Evolutionary conservation across 2,329 filamentous ascomycete genomes (phyloP), one percentile per base, ranked within the genome.

Genomic region (Aspergillus hiratsukae): DNA sequence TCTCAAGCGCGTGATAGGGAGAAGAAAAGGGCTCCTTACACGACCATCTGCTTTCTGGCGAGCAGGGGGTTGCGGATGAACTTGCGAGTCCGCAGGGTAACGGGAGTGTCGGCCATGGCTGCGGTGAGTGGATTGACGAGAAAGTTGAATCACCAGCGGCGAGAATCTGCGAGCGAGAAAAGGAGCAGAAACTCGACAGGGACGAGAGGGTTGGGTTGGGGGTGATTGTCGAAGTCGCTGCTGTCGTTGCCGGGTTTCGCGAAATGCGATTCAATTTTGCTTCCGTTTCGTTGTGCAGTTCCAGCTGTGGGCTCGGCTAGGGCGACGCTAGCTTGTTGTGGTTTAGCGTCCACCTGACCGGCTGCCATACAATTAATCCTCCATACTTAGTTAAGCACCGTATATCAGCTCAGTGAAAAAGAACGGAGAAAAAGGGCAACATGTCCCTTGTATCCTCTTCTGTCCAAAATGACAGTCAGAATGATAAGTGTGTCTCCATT

Each of bases 11-110:
- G 21, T 11, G 23, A 23, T 46, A 52, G 40, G 48, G 48, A 61
- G 57, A 51, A 50, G 52, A 58, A 59, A 56, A 59, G 63, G 58
- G 54, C 59, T 63, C 88, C 89, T 87, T 91, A 97, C 93, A 97
- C 90, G 82, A 97, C 93, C 91, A 97, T 96, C 88, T 97, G 93
- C 87, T 96, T 96, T 80, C 93, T 90, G 79, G 89, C 91, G 78
- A 99, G 88, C 77, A 99, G 91, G 80, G 94, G 90, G 88, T 99
- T 99, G 85, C 92, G 91, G 83, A 97, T 95, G 90, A 99, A 99
- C 86, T 97, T 97, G 90, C 94, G 93, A 82, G 94, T 99, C 84
- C 94, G 87, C 83, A 92, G 82, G 75, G 88, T 91, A 78, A 91
- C 87, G 76, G 87, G 75, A 71, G 75, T 80, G 78, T 90, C 87